Evolutionary conservation across 1,139 yeast species (phyloP), one percentile per base, ranked within the genome.

Genomic region (Geotrichum restrictum): DNA sequence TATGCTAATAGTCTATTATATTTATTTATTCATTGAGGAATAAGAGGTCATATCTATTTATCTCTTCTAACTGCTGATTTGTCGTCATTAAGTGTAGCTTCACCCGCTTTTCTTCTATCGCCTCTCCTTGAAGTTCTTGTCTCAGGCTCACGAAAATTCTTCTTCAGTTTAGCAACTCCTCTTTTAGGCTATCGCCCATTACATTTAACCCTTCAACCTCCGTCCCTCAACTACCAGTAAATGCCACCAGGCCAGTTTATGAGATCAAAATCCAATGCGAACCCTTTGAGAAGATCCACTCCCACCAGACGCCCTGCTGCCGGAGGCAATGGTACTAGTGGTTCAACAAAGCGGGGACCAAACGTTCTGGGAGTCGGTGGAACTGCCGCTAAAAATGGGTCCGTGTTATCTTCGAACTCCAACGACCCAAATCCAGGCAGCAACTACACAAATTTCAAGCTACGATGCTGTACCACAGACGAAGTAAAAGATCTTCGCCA

Each of bases 401-500:
- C 53, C 38, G n/a, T 49, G 11, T 40, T 47, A 8, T 14, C 54
- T 22, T 16, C 46, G 7, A 19, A 51, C 10, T 44, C 54, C 13
- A n/a, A 47, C 3, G 45, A 31, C 18, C 29, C 56, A 21, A 24
- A 16, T 48, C 42, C 47, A 41, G 51, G 42, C 22, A 53, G 56
- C 22, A 59, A 61, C 37, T 76, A 68, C 59, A 83, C 82, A 60
- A 85, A 81, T 53, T 85, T 82, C 60, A 82, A 85, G 1, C 75
- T 93, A 62, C 80, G 82, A 60, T 85, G 94, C 31, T 86, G 93
- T 61, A 75, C 86, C 1, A 74, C 76, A 51, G 84, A 83, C 38
- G 96, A 88, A 56, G 71, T 88, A 32, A 81, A 81, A 48, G 88
- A 85, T 56, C 77, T 84, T 49, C 77, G 95, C 56, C 85, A 83